phyloP scores from a whole-genome alignment of 805 yeast species.

The Huiozyma naganishii region DNA sequence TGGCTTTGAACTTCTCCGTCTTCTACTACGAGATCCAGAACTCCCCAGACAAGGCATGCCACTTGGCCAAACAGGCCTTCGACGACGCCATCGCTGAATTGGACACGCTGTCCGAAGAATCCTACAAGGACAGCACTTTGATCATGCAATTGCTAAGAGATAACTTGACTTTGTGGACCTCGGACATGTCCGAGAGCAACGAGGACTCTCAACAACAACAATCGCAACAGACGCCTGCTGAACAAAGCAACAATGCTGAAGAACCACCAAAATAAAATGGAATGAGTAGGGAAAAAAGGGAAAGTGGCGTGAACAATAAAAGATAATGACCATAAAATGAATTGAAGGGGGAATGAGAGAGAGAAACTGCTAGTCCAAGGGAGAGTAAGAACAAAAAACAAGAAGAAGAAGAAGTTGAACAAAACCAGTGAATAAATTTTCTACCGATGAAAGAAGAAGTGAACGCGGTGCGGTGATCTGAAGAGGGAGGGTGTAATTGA shows the following conservation, averaged over 20 bases:
- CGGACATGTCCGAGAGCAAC: slow-evolving; percentile 74
- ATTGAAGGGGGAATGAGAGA: no score
- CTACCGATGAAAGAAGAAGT: no score
- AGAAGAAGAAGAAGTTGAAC: no score
- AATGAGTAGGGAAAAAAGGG: neutral
- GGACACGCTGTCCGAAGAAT: slow-evolving; percentile 91
- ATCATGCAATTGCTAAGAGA: slow-evolving; percentile 97
- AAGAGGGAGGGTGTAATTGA: no score
- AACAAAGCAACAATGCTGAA: neutral
- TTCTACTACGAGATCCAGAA: slow-evolving; percentile 95
- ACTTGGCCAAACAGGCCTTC: slow-evolving; percentile 94
- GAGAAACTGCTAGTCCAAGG: no score
- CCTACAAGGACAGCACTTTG: slow-evolving; percentile 93
- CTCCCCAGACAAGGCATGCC: slow-evolving; percentile 96
- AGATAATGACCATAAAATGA: no score
- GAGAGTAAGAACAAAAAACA: no score
- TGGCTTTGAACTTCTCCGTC: slow-evolving; percentile 93
- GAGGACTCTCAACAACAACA: slow-evolving; percentile 38
- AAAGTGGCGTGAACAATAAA: no score
- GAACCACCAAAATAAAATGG: slow-evolving; percentile 4
- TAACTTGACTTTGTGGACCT: slow-evolving; percentile 93
- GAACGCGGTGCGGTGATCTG: no score
- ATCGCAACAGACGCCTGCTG: slow-evolving; percentile 2
- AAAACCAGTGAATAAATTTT: no score
- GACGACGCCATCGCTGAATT: slow-evolving; percentile 97